Base-by-base conservation (phyloP, 164 flowering plant species). In the Pachysandra terminalis region DNA sequence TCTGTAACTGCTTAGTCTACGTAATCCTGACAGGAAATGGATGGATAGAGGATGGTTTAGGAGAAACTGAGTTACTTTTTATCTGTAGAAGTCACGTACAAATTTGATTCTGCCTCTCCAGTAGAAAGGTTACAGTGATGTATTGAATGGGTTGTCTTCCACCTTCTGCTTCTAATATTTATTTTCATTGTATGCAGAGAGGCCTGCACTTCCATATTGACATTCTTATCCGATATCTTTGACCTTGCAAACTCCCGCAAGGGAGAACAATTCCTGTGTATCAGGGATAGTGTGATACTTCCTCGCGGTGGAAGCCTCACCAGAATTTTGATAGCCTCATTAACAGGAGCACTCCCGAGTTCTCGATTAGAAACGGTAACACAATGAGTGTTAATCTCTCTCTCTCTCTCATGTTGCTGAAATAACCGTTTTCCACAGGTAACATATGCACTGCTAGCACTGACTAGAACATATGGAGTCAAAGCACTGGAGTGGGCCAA, bases 341-440 rank as follows among this genome's bases (percentile, higher is more conserved):
- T 91, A 63, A 83, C 97, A 12, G 99, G 99, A 77, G 99, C 99
- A 19, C 93, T 91, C 10, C 97, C 99, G 22, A 84, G 85, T 65
- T 90, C 98, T 59, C 86, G 98, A 66, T 60, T 93, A 19, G 98
- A 93, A 78, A 79, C 85, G 83, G 99, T 93, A 76, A 52, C 51
- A 10, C 4, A 45, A 10, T 45, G 4, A 45, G 27, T 65, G 41
- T 59, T 71, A 19, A 56, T 15, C 53, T 28, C 5, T 68, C 55
- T 53, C n/a, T 37, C 62, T 64, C n/a, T 35, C 51, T 68, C 21
- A 35, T 9, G 17, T 0, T 32, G 37, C 37, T 32, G 37, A 32
- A 32, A 7, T 7, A 32, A 32, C 7, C 37, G 7, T 32, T 68
- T 55, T 66, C 25, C 55, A 5, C 78, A 96, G 99, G 95, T 96